Evolutionary conservation across 345 rosid species (phyloP).

Genomic region (Erucastrum elatum): DNA sequence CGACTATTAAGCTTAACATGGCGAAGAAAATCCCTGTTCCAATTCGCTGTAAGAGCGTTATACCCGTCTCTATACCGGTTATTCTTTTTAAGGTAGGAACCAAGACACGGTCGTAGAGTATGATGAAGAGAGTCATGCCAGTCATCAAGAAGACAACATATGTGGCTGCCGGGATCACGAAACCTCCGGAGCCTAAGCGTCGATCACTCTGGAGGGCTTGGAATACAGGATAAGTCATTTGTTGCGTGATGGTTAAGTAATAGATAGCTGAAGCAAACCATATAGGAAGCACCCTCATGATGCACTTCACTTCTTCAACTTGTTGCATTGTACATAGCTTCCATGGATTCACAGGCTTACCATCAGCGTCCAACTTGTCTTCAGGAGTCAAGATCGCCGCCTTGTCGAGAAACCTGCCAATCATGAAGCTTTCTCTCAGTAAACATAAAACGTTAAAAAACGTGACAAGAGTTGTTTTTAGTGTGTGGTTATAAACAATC

Average conservation of each 20-base stretch:
- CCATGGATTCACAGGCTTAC: constrained; percentile 59
- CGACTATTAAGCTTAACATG: constrained; percentile 37
- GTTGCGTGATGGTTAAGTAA: constrained; percentile 48
- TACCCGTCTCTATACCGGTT: constrained; percentile 50
- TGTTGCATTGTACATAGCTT: constrained; percentile 65
- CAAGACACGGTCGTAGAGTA: constrained; percentile 50
- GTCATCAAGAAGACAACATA: constrained; percentile 57
- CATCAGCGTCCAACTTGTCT: constrained; percentile 48
- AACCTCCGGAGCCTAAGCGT: constrained; percentile 43
- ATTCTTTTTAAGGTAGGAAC: constrained; percentile 46
- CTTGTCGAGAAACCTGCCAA: constrained; percentile 55
- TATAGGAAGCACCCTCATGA: constrained; percentile 57
- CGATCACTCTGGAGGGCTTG: constrained; percentile 67
- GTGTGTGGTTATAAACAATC: neutral
- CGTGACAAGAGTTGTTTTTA: neutral
- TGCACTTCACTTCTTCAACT: constrained; percentile 71
- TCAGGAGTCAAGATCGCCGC: constrained; percentile 49
- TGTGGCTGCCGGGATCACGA: constrained; percentile 60
- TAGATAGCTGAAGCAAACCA: constrained; percentile 53
- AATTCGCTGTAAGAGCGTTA: constrained; percentile 47
- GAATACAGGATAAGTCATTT: constrained; percentile 55
- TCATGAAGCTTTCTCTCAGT: constrained; percentile 8
- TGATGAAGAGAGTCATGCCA: constrained; percentile 51
- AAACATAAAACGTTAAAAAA: neutral
- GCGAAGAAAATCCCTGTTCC: constrained; percentile 52